phyloP scores from a whole-genome alignment of 2,329 filamentous ascomycete species.

The Fusarium heterosporum region DNA sequence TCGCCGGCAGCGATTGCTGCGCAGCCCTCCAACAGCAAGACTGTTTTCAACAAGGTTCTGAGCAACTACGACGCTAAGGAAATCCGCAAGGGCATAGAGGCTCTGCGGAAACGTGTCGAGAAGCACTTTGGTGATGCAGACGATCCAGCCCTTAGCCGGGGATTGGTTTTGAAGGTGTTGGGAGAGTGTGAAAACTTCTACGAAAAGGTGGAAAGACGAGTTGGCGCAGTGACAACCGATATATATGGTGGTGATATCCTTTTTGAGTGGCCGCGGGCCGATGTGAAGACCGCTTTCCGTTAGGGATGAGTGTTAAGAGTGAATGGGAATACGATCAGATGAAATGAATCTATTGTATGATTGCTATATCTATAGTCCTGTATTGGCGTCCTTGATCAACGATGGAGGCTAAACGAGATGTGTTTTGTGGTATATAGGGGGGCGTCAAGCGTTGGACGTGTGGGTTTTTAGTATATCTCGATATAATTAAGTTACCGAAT shows the following conservation, averaged over 20 bases:
- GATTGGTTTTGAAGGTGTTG: slow-evolving; percentile 68
- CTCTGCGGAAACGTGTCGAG: slow-evolving; percentile 89
- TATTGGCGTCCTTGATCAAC: slow-evolving; percentile 30
- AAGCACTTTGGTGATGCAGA: slow-evolving; percentile 97
- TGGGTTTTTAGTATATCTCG: slow-evolving; percentile 24
- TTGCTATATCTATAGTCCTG: slow-evolving; percentile 26
- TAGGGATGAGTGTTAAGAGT: slow-evolving; percentile 28
- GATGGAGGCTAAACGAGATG: slow-evolving; percentile 28
- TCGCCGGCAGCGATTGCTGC: slow-evolving; percentile 74
- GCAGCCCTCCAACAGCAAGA: slow-evolving; percentile 85
- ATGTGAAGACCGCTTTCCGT: slow-evolving; percentile 70
- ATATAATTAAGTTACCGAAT: slow-evolving; percentile 10
- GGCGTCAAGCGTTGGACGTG: slow-evolving; percentile 17
- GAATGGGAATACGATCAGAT: slow-evolving; percentile 34
- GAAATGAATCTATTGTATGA: slow-evolving; percentile 41
- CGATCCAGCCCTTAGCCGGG: slow-evolving; percentile 72
- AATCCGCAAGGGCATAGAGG: slow-evolving; percentile 88
- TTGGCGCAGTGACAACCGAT: slow-evolving; percentile 69
- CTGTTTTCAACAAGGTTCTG: slow-evolving; percentile 87
- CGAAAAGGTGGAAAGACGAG: slow-evolving; percentile 69
- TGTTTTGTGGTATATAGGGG: slow-evolving; percentile 23
- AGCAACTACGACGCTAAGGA: slow-evolving; percentile 84
- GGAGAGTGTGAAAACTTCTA: slow-evolving; percentile 73
- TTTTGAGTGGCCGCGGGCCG: slow-evolving; percentile 74
- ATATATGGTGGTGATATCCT: slow-evolving; percentile 73